Evolutionary conservation across 73 alveolate genomes (phyloP).

Genomic region (Paramecium octaurelia): DNA sequence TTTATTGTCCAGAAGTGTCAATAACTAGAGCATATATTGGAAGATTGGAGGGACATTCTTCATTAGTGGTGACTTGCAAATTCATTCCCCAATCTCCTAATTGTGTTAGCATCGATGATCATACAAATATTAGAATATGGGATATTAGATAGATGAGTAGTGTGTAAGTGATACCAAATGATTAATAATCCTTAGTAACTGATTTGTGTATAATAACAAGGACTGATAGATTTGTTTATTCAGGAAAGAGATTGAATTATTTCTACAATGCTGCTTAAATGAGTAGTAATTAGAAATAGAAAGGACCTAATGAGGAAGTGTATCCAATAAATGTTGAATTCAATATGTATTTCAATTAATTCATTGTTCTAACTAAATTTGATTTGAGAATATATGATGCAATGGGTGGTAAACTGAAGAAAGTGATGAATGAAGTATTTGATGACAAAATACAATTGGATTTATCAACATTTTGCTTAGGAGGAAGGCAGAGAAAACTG

Average conservation of each 20-base stretch:
- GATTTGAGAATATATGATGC: conserved; percentile 90
- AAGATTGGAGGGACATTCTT: conserved; percentile 88
- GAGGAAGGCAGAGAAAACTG: conserved; percentile 85
- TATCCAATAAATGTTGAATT: conserved; percentile 83
- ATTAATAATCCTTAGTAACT: conserved; percentile 10
- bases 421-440: conserved; percentile 79
- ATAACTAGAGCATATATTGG: conserved; percentile 87
- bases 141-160: conserved; percentile 82
- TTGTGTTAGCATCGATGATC: conserved; percentile 92
- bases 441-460: conserved; percentile 83
- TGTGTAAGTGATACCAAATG: conserved; percentile 82
- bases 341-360: conserved; percentile 79
- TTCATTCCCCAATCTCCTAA: conserved; percentile 81
- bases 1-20: conserved; percentile 95
- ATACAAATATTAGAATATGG: conserved; percentile 91
- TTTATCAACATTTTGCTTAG: conserved; percentile 80
- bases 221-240: conserved; percentile 46
- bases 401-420: conserved; percentile 82
- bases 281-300: conserved; percentile 14
- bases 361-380: conserved; percentile 73
- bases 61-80: conserved; percentile 87
- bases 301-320: conserved; percentile 72
- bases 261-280: conserved; percentile 50
- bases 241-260: conserved; percentile 53
- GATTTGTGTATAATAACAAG: conserved; percentile 54